Percentiles rank a stretch among this genome's conserved stretches.
These are phyloP conservation scores for Phytophthora parvispora DNA, from an alignment of 352 stramenopile species.

Conservation along the genomic window DNA sequence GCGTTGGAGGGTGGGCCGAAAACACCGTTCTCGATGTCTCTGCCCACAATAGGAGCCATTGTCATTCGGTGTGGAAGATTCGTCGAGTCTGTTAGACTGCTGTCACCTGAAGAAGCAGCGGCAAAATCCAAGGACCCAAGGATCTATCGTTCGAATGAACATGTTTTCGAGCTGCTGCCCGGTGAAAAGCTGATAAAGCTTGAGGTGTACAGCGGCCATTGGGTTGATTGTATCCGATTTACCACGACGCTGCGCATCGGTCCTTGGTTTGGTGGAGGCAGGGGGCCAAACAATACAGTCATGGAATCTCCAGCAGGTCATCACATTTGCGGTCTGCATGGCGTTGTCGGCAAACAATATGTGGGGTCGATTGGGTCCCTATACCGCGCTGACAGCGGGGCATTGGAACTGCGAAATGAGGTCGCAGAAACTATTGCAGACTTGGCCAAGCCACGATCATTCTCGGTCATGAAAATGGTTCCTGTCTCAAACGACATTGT, in stretches of 20 bases:
- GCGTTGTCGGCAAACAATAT: constrained; percentile 41
- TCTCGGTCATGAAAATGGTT: constrained; percentile 27
- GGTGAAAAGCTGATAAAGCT: constrained; percentile 51
- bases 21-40: constrained; percentile 25
- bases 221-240: constrained; percentile 63
- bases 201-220: constrained; percentile 58
- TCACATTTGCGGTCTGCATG: constrained; percentile 53
- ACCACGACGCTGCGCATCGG: constrained; percentile 53
- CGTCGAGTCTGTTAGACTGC: constrained; percentile 42
- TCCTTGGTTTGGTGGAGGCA: constrained; percentile 58
- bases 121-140: constrained; percentile 18
- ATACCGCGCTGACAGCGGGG: constrained; percentile 27
- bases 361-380: constrained; percentile 48
- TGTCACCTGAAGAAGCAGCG: constrained; percentile 35
- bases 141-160: constrained; percentile 44
- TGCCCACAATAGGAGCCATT: constrained; percentile 34
- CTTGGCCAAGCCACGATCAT: neutral
- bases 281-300: constrained; percentile 26
- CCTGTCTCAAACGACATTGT: constrained; percentile 16
- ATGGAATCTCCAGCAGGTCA: constrained; percentile 40
- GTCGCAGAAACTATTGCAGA: neutral
- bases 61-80: constrained; percentile 48
- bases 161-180: constrained; percentile 55
- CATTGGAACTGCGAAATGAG: neutral
- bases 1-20: constrained; percentile 36